These are phyloP conservation scores for Suillus subluteus DNA, from an alignment of 768 basidiomycete genomes.

Conservation along the genomic window DNA sequence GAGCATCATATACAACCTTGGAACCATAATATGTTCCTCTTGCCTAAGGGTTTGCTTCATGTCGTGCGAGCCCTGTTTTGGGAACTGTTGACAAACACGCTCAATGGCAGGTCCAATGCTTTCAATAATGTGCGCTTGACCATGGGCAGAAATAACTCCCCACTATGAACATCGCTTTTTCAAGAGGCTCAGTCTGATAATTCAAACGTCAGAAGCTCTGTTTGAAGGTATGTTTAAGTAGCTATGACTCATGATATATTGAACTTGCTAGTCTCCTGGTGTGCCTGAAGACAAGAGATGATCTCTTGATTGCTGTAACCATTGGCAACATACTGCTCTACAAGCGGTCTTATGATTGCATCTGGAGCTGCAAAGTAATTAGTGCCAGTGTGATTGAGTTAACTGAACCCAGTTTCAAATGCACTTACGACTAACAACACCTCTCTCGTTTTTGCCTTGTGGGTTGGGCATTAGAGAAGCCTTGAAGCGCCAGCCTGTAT, in stretches of 20 bases:
- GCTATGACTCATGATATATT: not conserved
- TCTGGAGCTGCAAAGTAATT: not conserved
- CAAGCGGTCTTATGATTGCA: not conserved
- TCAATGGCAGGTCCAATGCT: too few species aligned
- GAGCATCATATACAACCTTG: too few species aligned
- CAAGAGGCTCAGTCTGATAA: too few species aligned
- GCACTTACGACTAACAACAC: not conserved
- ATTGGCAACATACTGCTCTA: not conserved
- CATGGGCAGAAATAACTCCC: too few species aligned
- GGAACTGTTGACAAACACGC: too few species aligned
- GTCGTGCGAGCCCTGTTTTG: too few species aligned
- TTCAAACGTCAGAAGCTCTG: not conserved
- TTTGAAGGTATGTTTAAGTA: not conserved
- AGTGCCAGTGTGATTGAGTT: not conserved
- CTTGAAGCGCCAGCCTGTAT: not conserved
- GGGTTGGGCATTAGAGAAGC: not conserved
- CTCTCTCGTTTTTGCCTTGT: not conserved
- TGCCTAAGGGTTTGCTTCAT: too few species aligned
- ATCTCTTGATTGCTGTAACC: not conserved
- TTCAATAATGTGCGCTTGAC: too few species aligned
- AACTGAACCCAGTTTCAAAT: not conserved
- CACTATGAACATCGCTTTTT: too few species aligned
- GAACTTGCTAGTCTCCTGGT: not conserved
- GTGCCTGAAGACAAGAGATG: not conserved
- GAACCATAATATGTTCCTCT: too few species aligned